Conservation (phyloP, 495 filamentous ascomycete genomes). For the Letharia columbiana region DNA sequence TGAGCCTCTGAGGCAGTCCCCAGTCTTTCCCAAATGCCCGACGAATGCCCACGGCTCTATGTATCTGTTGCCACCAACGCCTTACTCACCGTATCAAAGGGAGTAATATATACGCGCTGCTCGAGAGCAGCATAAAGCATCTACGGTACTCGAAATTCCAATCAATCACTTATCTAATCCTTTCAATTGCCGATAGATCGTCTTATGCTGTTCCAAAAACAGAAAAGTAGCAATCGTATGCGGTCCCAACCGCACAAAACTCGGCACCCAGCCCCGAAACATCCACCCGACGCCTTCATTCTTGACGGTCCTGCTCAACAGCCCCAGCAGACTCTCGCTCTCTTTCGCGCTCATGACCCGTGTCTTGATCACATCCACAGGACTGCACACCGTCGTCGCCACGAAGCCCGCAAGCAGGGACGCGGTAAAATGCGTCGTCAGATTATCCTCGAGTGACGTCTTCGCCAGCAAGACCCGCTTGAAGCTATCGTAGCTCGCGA, state of each 20-base stretch:
- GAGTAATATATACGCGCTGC: not conserved
- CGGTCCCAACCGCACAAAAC: slow-evolving; percentile 82
- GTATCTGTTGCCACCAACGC: slow-evolving; percentile 6
- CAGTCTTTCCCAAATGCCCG: not conserved
- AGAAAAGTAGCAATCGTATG: slow-evolving; percentile 95
- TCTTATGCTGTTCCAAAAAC: slow-evolving; percentile 76
- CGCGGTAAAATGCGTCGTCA: slow-evolving; percentile 79
- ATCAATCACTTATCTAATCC: slow-evolving; percentile 26
- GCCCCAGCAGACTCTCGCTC: slow-evolving; percentile 47
- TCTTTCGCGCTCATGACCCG: slow-evolving; percentile 72
- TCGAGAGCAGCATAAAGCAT: not conserved
- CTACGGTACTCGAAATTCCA: not conserved
- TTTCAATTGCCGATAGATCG: slow-evolving; percentile 43
- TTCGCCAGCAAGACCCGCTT: slow-evolving; percentile 62
- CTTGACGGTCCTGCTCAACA: slow-evolving; percentile 61
- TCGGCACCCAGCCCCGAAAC: slow-evolving; percentile 97
- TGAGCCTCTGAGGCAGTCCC: not conserved
- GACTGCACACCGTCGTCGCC: slow-evolving; percentile 89
- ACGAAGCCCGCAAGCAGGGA: slow-evolving; percentile 84
- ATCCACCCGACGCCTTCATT: slow-evolving; percentile 81
- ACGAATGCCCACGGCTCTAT: not conserved
- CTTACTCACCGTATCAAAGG: not conserved
- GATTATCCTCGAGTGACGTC: slow-evolving; percentile 62
- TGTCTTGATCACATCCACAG: slow-evolving; percentile 97
- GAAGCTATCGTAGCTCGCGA: slow-evolving; percentile 88